Conservation (phyloP, 768 basidiomycete genomes). For the Xanthoconium stramineum region DNA sequence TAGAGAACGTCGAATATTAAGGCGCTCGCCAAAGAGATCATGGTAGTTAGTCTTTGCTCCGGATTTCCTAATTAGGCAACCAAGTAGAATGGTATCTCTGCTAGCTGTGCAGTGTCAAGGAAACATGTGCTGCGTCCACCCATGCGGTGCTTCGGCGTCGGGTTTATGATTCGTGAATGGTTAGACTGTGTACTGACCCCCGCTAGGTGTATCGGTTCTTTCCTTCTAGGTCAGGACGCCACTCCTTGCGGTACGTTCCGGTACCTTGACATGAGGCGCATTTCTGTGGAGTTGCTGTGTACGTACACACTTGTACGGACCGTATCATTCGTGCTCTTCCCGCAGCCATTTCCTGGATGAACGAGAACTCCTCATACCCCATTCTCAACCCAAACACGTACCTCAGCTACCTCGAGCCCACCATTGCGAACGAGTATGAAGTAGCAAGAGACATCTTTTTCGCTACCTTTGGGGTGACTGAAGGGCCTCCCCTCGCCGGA, state of each 20-base stretch:
- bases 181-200: not conserved
- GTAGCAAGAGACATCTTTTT: constrained; percentile 15
- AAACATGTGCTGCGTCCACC: no score
- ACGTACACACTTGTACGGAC: not conserved
- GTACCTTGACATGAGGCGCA: not conserved
- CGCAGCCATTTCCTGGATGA: not conserved
- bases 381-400: constrained; percentile 23
- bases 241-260: not conserved
- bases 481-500: not conserved
- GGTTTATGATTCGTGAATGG: not conserved
- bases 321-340: not conserved
- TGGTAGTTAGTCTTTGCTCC: not conserved
- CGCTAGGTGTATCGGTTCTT: not conserved
- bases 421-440: constrained; percentile 19
- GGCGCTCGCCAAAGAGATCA: constrained; percentile 1
- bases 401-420: constrained; percentile 26
- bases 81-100: no score
- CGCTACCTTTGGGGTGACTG: constrained; percentile 21
- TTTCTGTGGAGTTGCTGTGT: not conserved
- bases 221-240: not conserved
- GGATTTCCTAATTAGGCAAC: no score
- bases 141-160: no score
- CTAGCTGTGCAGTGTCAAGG: no score
- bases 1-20: constrained; percentile 16
- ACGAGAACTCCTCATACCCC: not conserved